Evolutionary conservation across 1,284 basidiomycete genomes (phyloP).

Genomic region (Cutaneotrichosporon cutaneum): DNA sequence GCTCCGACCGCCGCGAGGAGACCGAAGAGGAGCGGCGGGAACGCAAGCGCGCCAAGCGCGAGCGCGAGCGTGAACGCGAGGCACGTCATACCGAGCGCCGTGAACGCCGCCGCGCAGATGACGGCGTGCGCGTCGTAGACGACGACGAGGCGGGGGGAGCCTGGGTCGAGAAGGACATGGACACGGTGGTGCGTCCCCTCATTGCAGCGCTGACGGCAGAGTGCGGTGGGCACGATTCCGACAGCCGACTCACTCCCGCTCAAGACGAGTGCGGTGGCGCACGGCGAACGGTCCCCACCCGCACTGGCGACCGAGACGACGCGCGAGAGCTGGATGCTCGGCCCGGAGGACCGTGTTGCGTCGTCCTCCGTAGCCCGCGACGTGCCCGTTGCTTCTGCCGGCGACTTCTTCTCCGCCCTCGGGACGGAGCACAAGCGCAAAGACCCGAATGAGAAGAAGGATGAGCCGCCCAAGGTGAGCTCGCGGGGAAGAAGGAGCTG

Average conservation of each 20-base stretch:
- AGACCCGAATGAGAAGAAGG: slow-evolving; percentile 61
- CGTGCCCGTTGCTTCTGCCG: slow-evolving; percentile 32
- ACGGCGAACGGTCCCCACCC: slow-evolving; percentile 13
- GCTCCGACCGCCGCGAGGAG: slow-evolving; percentile 18
- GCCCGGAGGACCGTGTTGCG: slow-evolving; percentile 46
- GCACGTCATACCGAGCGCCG: slow-evolving; percentile 16
- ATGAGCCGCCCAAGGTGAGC: slow-evolving; percentile 69
- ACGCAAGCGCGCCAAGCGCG: slow-evolving; percentile 28
- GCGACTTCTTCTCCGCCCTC: slow-evolving; percentile 79
- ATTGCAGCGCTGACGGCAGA: slow-evolving; percentile 11
- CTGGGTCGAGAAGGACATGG: slow-evolving; percentile 85
- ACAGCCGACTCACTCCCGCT: slow-evolving; percentile 70
- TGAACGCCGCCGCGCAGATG: slow-evolving; percentile 53
- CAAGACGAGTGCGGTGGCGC: slow-evolving; percentile 55
- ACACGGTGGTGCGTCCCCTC: slow-evolving; percentile 63
- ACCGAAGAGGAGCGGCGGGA: slow-evolving; percentile 30
- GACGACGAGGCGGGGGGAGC: slow-evolving; percentile 71
- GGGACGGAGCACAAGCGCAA: slow-evolving; percentile 73
- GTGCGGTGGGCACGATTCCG: slow-evolving; percentile 59
- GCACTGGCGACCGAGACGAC: slow-evolving; percentile 14
- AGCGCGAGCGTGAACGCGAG: slow-evolving; percentile 19
- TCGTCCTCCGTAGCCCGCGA: neutral
- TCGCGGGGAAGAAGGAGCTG: neutral
- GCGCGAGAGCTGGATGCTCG: slow-evolving; percentile 90
- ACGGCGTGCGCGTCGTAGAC: slow-evolving; percentile 59